A percentile compares a stretch with the other conserved stretches of the same genome.
Conservation (phyloP, 768 basidiomycete genomes). For the Roridomyces roridus region DNA sequence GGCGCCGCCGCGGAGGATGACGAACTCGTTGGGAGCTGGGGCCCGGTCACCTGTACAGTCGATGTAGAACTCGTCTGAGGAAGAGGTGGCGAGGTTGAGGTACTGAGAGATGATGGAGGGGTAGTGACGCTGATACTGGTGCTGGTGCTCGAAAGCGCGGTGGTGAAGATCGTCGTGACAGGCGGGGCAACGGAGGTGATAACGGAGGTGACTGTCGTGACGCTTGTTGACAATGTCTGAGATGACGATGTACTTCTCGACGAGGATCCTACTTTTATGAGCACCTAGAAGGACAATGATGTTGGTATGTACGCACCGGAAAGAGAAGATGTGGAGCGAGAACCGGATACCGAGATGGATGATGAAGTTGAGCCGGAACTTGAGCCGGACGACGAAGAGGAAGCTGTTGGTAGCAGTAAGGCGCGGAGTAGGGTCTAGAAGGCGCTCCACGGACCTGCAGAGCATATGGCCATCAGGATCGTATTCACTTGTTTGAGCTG, state of each 20-base stretch:
- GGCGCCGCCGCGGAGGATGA: too few species aligned
- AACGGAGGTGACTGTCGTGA: not conserved
- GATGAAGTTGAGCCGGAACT: not conserved
- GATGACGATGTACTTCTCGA: not conserved
- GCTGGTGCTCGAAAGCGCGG: not conserved
- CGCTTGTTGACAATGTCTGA: not conserved
- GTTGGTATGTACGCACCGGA: too few species aligned
- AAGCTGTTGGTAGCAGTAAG: not conserved
- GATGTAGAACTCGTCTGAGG: too few species aligned
- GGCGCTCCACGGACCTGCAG: not conserved
- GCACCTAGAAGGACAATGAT: not conserved
- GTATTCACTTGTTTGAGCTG: constrained; percentile 2
- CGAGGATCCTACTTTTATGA: not conserved
- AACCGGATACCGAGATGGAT: not conserved
- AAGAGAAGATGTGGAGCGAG: not conserved
- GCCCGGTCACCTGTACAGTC: too few species aligned
- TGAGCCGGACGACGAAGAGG: not conserved
- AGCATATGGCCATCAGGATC: constrained; percentile 14
- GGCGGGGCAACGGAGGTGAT: constrained; percentile 15
- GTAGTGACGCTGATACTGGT: not conserved
- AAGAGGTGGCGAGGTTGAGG: not conserved
- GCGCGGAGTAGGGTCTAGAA: not conserved
- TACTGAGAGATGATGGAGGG: not conserved
- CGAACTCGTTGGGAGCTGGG: too few species aligned
- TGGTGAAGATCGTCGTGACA: constrained; percentile 13